Conservation (phyloP, 2,329 filamentous ascomycete genomes). For the Metarhizium brunneum region DNA sequence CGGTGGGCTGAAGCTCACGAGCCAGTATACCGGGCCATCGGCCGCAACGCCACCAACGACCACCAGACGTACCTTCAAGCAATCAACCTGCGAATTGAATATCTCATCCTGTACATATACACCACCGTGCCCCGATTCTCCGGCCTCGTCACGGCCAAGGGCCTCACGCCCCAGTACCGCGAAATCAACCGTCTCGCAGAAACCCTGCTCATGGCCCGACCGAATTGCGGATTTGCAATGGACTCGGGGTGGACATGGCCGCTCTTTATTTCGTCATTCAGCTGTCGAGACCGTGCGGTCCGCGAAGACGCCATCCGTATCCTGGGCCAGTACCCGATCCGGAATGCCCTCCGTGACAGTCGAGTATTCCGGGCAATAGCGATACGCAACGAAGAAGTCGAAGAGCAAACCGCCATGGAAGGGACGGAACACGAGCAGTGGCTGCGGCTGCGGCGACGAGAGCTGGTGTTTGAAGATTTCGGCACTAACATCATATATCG, state of each 20-base stretch:
- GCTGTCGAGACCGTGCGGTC: slow-evolving; percentile 28
- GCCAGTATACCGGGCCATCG: slow-evolving; percentile 21
- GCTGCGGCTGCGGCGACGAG: slow-evolving; percentile 26
- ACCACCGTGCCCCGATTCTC: slow-evolving; percentile 28
- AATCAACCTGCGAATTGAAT: slow-evolving; percentile 33
- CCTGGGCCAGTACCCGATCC: slow-evolving; percentile 29
- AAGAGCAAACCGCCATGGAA: slow-evolving; percentile 21
- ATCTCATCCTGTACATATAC: slow-evolving; percentile 31
- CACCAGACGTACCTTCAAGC: slow-evolving; percentile 22
- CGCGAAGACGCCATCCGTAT: slow-evolving; percentile 31
- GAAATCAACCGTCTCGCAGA: slow-evolving; percentile 31
- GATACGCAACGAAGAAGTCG: slow-evolving; percentile 26
- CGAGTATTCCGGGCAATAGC: slow-evolving; percentile 30
- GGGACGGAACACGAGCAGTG: slow-evolving; percentile 27
- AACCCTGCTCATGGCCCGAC: slow-evolving; percentile 24
- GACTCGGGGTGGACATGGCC: slow-evolving; percentile 37
- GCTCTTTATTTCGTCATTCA: slow-evolving; percentile 30
- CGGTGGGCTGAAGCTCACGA: slow-evolving; percentile 30
- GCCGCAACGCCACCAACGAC: slow-evolving; percentile 15
- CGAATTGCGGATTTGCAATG: slow-evolving; percentile 33
- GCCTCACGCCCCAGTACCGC: slow-evolving; percentile 31
- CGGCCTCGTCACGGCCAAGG: slow-evolving; percentile 23
- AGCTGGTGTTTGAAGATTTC: slow-evolving; percentile 29
- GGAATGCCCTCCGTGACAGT: slow-evolving; percentile 34
- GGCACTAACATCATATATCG: slow-evolving; percentile 28